A percentile compares a stretch with the other conserved stretches of the same genome.
Evolutionary conservation across 768 basidiomycete genomes (phyloP).

Genomic region (Phylloporus sp.): DNA sequence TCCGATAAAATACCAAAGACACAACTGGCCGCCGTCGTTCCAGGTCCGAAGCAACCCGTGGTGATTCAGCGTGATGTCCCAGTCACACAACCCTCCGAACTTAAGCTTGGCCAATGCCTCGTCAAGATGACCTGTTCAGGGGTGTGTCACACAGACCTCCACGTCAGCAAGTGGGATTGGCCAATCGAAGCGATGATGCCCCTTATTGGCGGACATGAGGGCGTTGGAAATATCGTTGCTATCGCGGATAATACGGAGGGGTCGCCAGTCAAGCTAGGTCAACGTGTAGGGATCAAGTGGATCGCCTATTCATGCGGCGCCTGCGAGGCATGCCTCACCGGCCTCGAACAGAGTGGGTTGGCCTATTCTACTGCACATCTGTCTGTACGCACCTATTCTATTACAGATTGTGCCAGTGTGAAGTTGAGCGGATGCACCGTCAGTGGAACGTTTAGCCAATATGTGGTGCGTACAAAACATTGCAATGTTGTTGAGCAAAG

Average conservation of each 20-base stretch:
- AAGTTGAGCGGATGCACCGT: constrained; percentile 67
- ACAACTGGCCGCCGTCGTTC: constrained; percentile 41
- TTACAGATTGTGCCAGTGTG: constrained; percentile 54
- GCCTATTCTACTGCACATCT: not conserved
- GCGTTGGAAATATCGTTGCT: constrained; percentile 77
- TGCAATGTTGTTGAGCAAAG: not conserved
- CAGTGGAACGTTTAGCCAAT: constrained; percentile 76
- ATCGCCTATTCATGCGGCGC: constrained; percentile 68
- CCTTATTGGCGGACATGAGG: constrained; percentile 82
- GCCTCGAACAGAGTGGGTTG: constrained; percentile 70
- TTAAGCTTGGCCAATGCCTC: constrained; percentile 68
- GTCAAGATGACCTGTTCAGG: constrained; percentile 74
- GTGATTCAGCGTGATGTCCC: constrained; percentile 43
- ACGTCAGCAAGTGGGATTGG: constrained; percentile 77
- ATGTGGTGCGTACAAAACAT: constrained; percentile 40
- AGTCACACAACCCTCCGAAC: constrained; percentile 53
- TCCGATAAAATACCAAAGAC: constrained; percentile 35
- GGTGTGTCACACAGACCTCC: constrained; percentile 86
- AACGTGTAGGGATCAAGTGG: constrained; percentile 84
- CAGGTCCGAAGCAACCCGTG: constrained; percentile 27
- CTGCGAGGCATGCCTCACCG: constrained; percentile 74
- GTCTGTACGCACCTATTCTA: not conserved
- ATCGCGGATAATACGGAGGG: constrained; percentile 61
- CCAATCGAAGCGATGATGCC: constrained; percentile 62
- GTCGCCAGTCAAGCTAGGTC: constrained; percentile 67